A percentile compares a stretch with the other conserved stretches of the same genome.
Conservation (phyloP, 108 stramenopile genomes). For the Fistulifera pelliculosa region DNA sequence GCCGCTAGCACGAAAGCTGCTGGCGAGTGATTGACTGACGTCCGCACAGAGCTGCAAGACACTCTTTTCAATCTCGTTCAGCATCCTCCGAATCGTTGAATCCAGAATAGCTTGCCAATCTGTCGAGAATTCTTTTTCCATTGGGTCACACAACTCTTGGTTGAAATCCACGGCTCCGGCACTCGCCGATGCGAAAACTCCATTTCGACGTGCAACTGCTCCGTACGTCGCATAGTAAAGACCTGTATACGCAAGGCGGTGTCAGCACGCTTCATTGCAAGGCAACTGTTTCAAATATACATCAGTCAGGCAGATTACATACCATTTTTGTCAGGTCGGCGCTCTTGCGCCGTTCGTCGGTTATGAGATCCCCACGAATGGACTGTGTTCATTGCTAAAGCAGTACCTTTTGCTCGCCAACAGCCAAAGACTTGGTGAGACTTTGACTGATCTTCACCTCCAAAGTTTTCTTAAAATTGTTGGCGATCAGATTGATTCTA, state of each 20-base stretch:
- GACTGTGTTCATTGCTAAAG: conserved; percentile 22
- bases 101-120: conserved; percentile 36
- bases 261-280: neutral
- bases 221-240: conserved; percentile 23
- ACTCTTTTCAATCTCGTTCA: conserved; percentile 12
- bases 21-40: conserved; percentile 9
- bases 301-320: neutral
- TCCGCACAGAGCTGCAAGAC: conserved; percentile 15
- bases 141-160: conserved; percentile 31
- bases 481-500: conserved; percentile 18
- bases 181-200: conserved; percentile 23
- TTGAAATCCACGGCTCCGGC: conserved; percentile 32
- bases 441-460: conserved; percentile 9
- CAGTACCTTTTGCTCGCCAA: conserved; percentile 13
- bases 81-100: conserved; percentile 8
- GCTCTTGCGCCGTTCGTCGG: conserved; percentile 18
- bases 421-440: neutral
- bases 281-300: neutral
- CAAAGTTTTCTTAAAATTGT: conserved; percentile 11
- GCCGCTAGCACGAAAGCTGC: conserved; percentile 7
- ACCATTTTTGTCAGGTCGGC: conserved; percentile 20
- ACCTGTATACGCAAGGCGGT: neutral
- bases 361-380: conserved; percentile 32
- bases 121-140: conserved; percentile 28
- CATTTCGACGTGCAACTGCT: conserved; percentile 27